phyloP scores from a whole-genome alignment of 495 filamentous ascomycete species.

The Talaromyces borbonicus region DNA sequence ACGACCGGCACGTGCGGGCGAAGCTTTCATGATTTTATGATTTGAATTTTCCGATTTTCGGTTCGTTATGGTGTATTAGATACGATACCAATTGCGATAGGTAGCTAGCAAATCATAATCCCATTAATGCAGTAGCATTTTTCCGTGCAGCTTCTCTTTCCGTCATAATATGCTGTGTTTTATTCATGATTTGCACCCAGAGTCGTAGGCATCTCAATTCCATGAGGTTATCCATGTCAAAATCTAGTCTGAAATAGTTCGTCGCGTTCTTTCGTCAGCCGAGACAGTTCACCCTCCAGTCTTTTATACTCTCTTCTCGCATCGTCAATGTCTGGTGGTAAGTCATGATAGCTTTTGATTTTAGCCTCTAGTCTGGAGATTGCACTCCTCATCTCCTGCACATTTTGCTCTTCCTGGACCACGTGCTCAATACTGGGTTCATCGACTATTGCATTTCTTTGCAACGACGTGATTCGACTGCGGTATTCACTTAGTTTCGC shows the following conservation, averaged over 20 bases:
- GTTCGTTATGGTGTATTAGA: conserved; percentile 12
- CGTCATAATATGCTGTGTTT: too few species aligned
- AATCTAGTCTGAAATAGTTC: conserved; percentile 50
- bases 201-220: background rate
- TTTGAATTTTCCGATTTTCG: conserved; percentile 9
- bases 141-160: too few species aligned
- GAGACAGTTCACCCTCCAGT: conserved; percentile 49
- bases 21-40: background rate
- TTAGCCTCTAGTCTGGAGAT: conserved; percentile 43
- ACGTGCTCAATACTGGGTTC: conserved; percentile 43
- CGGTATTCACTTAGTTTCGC: conserved; percentile 49
- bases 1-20: background rate
- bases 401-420: conserved; percentile 34
- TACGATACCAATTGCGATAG: conserved; percentile 23
- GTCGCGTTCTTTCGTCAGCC: conserved; percentile 51
- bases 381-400: conserved; percentile 19
- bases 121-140: background rate
- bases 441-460: conserved; percentile 19
- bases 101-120: background rate
- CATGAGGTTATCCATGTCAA: background rate
- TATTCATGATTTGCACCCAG: too few species aligned
- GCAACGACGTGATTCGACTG: conserved; percentile 35
- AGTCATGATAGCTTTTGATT: conserved; percentile 50
- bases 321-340: conserved; percentile 58
- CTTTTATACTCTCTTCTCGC: conserved; percentile 57